Percentiles rank a stretch among this genome's conserved stretches.
These are phyloP conservation scores for Zizania palustris DNA, from an alignment of 202 grass and related monocot genomes.

Conservation along the genomic window DNA sequence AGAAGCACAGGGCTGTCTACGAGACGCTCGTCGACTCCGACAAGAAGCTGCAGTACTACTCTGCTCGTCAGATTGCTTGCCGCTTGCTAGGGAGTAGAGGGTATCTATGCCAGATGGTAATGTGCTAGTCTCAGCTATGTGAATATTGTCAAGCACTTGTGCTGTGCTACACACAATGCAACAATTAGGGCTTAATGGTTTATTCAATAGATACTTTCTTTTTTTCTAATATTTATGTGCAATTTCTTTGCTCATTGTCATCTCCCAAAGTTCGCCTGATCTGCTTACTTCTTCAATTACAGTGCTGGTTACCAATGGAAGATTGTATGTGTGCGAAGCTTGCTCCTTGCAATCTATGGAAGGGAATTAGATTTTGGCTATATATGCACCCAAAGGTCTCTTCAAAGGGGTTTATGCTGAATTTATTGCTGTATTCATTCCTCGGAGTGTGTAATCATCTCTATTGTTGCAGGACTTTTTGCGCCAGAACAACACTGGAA, in stretches of 20 bases:
- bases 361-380: constrained; percentile 77
- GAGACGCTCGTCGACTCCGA: constrained; percentile 62
- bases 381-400: constrained; percentile 98
- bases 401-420: background rate
- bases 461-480: constrained; percentile 73
- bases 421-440: background rate
- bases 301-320: constrained; percentile 93
- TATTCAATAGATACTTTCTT: background rate
- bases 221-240: constrained; percentile 23
- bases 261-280: constrained; percentile 6
- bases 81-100: constrained; percentile 76
- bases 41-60: constrained; percentile 80
- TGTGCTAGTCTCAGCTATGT: background rate
- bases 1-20: constrained; percentile 80
- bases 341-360: constrained; percentile 53
- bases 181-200: background rate
- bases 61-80: constrained; percentile 87
- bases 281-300: constrained; percentile 33
- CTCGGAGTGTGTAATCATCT: constrained; percentile 22
- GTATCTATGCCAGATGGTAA: constrained; percentile 86
- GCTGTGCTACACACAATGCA: background rate
- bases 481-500: constrained; percentile 96
- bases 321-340: constrained; percentile 86
- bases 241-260: background rate
- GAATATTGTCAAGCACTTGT: background rate